Percentiles rank a stretch among this genome's conserved stretches.
phyloP scores from a whole-genome alignment of 23 red algal genomes.

The Gracilaria domingensis region DNA sequence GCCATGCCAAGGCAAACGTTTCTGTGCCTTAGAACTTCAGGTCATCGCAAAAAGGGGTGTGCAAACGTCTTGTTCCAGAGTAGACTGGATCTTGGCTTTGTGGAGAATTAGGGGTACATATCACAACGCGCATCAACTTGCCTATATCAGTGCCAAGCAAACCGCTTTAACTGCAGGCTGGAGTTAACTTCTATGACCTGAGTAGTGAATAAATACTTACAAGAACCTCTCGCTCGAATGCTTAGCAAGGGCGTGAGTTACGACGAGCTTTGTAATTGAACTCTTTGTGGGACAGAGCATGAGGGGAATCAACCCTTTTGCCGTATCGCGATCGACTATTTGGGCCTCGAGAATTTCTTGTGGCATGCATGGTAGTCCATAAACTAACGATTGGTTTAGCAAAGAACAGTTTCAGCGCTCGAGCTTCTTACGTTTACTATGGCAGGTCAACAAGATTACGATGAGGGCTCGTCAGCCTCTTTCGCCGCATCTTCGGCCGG shows the following conservation, averaged over 20 bases:
- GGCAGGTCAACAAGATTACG: background rate
- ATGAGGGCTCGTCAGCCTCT: constrained; percentile 22
- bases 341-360: background rate
- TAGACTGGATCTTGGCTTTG: too few species aligned
- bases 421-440: constrained; percentile 12
- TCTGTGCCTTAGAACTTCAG: background rate
- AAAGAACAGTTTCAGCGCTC: background rate
- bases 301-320: background rate
- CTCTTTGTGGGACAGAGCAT: background rate
- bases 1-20: constrained; percentile 17
- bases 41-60: background rate
- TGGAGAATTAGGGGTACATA: background rate
- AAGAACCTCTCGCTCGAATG: background rate
- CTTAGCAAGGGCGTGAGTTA: background rate
- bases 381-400: background rate
- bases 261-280: background rate
- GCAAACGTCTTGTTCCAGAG: background rate
- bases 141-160: background rate
- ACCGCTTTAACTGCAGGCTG: background rate
- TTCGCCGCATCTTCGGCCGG: background rate
- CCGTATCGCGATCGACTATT: background rate
- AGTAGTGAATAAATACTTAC: background rate
- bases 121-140: background rate
- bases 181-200: background rate
- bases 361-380: background rate